These are phyloP conservation scores for Apiospora phragmitis DNA, from an alignment of 2,329 filamentous ascomycete genomes.

Conservation along the genomic window DNA sequence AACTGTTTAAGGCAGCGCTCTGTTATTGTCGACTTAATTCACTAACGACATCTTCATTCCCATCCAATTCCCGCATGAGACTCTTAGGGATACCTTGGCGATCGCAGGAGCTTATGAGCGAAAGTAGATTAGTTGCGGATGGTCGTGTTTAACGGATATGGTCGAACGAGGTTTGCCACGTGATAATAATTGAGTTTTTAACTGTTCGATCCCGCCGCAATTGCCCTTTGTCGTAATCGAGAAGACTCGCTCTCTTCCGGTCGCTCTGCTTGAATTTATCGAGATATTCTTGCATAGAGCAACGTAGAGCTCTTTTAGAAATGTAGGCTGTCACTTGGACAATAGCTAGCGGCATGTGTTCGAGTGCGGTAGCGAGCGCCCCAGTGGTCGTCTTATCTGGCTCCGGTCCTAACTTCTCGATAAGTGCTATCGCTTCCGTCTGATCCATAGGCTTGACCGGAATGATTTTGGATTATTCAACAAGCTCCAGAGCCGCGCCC, in stretches of 20 bases:
- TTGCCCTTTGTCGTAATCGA: slow-evolving; percentile 31
- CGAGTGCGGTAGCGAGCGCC: slow-evolving; percentile 29
- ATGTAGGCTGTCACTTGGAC: too few species aligned
- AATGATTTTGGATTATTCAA: slow-evolving; percentile 24
- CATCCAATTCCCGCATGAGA: too few species aligned
- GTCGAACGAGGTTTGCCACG: slow-evolving; percentile 36
- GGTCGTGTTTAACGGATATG: slow-evolving; percentile 33
- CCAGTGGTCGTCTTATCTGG: slow-evolving; percentile 22
- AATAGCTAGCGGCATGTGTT: slow-evolving; percentile 35
- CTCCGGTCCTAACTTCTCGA: too few species aligned
- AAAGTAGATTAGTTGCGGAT: slow-evolving; percentile 42
- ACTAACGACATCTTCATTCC: too few species aligned
- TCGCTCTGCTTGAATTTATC: slow-evolving; percentile 35
- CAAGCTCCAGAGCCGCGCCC: slow-evolving; percentile 20
- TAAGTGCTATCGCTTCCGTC: slow-evolving; percentile 27
- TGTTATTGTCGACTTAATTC: too few species aligned
- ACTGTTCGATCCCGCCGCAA: slow-evolving; percentile 34
- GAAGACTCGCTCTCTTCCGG: slow-evolving; percentile 26
- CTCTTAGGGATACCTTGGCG: slow-evolving; percentile 41
- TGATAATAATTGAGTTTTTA: too few species aligned
- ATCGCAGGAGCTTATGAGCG: slow-evolving; percentile 48
- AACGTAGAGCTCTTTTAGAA: slow-evolving; percentile 33
- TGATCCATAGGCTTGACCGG: slow-evolving; percentile 28
- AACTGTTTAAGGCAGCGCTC: too few species aligned
- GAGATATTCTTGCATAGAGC: slow-evolving; percentile 39